Evolutionary conservation across 163 green algal species (phyloP).

Genomic region (Scenedesmus sp.): DNA sequence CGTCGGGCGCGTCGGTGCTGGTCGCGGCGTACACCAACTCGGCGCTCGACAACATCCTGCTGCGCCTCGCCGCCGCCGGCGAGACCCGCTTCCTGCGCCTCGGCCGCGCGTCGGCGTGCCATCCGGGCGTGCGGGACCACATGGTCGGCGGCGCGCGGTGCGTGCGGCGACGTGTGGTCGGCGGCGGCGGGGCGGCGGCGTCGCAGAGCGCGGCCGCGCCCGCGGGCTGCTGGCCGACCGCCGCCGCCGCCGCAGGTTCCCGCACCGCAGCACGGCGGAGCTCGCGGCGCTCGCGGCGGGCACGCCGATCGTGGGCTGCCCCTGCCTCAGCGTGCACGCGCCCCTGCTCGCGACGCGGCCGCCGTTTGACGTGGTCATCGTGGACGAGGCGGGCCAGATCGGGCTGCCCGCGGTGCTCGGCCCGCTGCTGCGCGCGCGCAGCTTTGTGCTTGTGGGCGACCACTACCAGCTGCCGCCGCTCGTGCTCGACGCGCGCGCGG

Average conservation of each 20-base stretch:
- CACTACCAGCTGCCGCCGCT: conserved; percentile 91
- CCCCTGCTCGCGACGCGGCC: conserved; percentile 62
- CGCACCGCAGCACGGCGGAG: conserved; percentile 26
- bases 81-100: conserved; percentile 25
- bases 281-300: conserved; percentile 15
- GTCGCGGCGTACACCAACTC: conserved; percentile 95
- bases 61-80: conserved; percentile 65
- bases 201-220: not conserved
- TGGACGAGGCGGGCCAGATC: conserved; percentile 94
- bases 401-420: conserved; percentile 76
- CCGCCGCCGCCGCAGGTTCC: not conserved
- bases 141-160: conserved; percentile 63
- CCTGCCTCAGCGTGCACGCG: conserved; percentile 74
- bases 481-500: conserved; percentile 68
- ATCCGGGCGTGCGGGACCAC: conserved; percentile 64
- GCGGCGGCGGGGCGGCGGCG: not conserved
- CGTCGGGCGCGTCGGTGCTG: conserved; percentile 73
- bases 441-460: conserved; percentile 92
- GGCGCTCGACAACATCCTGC: conserved; percentile 94
- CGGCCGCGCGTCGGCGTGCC: conserved; percentile 47
- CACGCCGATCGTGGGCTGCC: conserved; percentile 70
- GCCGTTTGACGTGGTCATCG: conserved; percentile 91
- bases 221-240: not conserved
- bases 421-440: conserved; percentile 65
- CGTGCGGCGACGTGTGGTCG: too few relatives aligned